These are phyloP conservation scores for Cryphonectria parasitica DNA, from an alignment of 2,329 filamentous ascomycete genomes.

Conservation along the genomic window DNA sequence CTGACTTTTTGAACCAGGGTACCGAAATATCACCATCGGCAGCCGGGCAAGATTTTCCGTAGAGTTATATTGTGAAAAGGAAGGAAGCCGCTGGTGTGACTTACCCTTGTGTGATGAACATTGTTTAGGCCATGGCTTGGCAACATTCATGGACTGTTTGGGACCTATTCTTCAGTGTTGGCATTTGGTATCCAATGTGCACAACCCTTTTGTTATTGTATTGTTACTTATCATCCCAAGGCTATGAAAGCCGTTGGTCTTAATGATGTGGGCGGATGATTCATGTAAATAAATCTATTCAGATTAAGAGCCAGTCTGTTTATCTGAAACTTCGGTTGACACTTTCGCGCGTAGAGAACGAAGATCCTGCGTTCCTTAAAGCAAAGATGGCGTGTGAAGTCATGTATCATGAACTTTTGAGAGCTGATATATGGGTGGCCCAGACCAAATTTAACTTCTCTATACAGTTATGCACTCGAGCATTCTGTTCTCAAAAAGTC, in stretches of 20 bases:
- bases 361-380: background rate
- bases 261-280: background rate
- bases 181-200: background rate
- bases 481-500: no score
- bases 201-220: background rate
- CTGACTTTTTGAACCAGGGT: slow-evolving; percentile 1
- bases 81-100: background rate
- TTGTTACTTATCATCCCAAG: background rate
- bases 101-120: background rate
- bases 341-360: background rate
- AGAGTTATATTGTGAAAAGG: background rate
- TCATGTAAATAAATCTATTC: background rate
- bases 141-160: background rate
- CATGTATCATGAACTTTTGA: no score
- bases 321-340: background rate
- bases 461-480: no score
- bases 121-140: background rate
- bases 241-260: background rate
- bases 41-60: background rate
- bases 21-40: background rate
- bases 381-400: no score
- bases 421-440: background rate
- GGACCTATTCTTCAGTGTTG: background rate
- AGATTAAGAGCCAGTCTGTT: background rate
- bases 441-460: no score